Evolutionary conservation across 176 grass and related monocot species (phyloP).

Genomic region (Zoysia japonica): DNA sequence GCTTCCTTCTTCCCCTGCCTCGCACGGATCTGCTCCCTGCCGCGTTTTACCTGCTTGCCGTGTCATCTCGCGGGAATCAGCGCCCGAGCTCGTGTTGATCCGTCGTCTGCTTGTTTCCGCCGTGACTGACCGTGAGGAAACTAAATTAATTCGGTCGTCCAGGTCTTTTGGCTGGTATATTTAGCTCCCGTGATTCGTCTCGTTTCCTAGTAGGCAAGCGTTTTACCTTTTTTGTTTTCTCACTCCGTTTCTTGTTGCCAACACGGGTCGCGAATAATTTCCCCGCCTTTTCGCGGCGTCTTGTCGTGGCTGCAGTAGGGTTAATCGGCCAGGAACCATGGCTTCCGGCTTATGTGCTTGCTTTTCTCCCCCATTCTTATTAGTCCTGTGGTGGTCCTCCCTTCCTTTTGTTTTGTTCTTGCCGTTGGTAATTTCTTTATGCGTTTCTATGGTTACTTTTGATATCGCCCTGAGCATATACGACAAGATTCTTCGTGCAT

Average conservation of each 20-base stretch:
- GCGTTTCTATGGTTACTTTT: neutral
- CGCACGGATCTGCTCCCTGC: conserved; percentile 34
- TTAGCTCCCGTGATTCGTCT: neutral
- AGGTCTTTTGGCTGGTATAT: neutral
- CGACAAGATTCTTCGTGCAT: conserved; percentile 27
- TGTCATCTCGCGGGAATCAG: neutral
- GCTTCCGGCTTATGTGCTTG: neutral
- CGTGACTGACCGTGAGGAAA: neutral
- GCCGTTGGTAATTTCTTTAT: neutral
- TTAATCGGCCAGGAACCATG: neutral
- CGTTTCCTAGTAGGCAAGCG: neutral
- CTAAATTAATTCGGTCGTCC: neutral
- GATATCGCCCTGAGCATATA: conserved; percentile 16
- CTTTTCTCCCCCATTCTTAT: neutral
- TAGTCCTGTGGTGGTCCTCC: neutral
- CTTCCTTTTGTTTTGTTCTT: neutral
- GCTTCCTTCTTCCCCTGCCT: neutral
- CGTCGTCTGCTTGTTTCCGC: neutral
- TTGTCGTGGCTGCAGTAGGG: too few species aligned
- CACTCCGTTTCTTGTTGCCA: neutral
- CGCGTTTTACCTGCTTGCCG: neutral
- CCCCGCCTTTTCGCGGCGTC: neutral
- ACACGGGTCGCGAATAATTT: neutral
- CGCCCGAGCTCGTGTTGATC: neutral
- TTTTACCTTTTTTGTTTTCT: neutral